Evolutionary conservation across 305 asterid genomes (phyloP).

Genomic region (Solanum hybrid): DNA sequence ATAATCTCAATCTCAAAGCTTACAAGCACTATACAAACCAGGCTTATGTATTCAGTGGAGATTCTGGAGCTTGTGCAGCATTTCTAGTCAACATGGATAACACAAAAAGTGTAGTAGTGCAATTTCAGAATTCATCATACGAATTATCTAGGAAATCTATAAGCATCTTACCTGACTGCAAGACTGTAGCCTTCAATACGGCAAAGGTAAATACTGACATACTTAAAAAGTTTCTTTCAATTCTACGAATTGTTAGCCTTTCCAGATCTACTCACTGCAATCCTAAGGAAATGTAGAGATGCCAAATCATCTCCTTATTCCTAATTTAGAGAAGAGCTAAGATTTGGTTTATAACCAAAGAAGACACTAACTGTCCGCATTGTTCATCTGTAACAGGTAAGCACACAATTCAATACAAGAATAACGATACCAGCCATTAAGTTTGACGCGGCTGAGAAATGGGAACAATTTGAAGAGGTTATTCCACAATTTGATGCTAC

Average conservation of each 20-base stretch:
- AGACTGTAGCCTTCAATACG: constrained; percentile 57
- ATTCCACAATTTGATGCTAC: constrained; percentile 36
- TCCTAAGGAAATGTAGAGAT: neutral
- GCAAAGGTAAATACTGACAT: constrained; percentile 41
- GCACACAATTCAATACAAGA: constrained; percentile 31
- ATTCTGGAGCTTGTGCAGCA: constrained; percentile 58
- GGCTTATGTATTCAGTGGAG: constrained; percentile 51
- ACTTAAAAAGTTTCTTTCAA: neutral
- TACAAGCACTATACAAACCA: constrained; percentile 6
- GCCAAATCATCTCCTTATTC: neutral
- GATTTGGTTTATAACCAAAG: neutral
- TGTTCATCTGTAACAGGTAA: constrained; percentile 33
- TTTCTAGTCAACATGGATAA: constrained; percentile 54
- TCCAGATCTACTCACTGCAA: neutral
- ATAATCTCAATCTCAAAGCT: neutral
- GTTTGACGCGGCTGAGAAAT: constrained; percentile 33
- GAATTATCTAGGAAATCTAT: constrained; percentile 56
- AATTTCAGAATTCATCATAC: constrained; percentile 33
- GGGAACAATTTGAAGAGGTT: constrained; percentile 57
- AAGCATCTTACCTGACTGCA: constrained; percentile 80
- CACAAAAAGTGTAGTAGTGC: constrained; percentile 17
- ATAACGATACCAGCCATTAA: constrained; percentile 25
- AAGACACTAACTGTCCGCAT: neutral
- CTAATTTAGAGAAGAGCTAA: neutral
- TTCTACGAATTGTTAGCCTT: neutral